Evolutionary conservation across 805 yeast species (phyloP).

Genomic region (Ogataea methylovora): DNA sequence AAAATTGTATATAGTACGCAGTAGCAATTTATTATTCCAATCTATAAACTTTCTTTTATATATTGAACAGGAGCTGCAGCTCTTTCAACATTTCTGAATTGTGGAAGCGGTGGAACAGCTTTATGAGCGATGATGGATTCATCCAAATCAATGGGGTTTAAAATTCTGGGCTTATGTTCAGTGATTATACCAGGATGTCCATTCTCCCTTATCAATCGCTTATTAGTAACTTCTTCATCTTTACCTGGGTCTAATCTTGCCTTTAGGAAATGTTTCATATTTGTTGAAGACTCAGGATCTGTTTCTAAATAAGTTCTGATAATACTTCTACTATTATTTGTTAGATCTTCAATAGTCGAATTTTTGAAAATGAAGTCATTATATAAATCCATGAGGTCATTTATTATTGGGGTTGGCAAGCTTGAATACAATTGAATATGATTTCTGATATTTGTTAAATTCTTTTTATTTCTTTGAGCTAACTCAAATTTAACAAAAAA

Average conservation of each 20-base stretch:
- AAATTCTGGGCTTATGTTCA: slow-evolving; percentile 34
- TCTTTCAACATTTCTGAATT: slow-evolving; percentile 58
- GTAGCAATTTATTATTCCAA: neutral
- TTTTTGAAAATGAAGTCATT: slow-evolving; percentile 28
- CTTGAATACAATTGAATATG: slow-evolving; percentile 36
- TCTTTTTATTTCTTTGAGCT: slow-evolving; percentile 32
- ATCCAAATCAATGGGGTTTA: slow-evolving; percentile 28
- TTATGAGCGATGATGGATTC: slow-evolving; percentile 11
- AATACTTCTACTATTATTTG: slow-evolving; percentile 14
- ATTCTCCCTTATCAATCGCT: slow-evolving; percentile 20
- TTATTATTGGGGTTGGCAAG: slow-evolving; percentile 41
- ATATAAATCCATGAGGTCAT: slow-evolving; percentile 31
- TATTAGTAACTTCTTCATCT: slow-evolving; percentile 22
- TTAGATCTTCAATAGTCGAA: slow-evolving; percentile 14
- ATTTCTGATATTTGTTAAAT: slow-evolving; percentile 36
- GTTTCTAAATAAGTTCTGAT: slow-evolving; percentile 21
- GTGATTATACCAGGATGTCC: slow-evolving; percentile 29
- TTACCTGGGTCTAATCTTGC: slow-evolving; percentile 19
- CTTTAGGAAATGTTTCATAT: slow-evolving; percentile 25
- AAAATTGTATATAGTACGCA: neutral
- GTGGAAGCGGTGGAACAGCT: slow-evolving; percentile 39
- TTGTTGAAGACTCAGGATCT: slow-evolving; percentile 23
- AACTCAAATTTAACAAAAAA: slow-evolving; percentile 49
- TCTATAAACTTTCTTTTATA: slow-evolving; percentile 19
- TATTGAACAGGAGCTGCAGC: slow-evolving; percentile 42